Evolutionary conservation across 805 yeast species (phyloP), one percentile per base, ranked within the genome.

Genomic region (Cyberlindnera amylophila): DNA sequence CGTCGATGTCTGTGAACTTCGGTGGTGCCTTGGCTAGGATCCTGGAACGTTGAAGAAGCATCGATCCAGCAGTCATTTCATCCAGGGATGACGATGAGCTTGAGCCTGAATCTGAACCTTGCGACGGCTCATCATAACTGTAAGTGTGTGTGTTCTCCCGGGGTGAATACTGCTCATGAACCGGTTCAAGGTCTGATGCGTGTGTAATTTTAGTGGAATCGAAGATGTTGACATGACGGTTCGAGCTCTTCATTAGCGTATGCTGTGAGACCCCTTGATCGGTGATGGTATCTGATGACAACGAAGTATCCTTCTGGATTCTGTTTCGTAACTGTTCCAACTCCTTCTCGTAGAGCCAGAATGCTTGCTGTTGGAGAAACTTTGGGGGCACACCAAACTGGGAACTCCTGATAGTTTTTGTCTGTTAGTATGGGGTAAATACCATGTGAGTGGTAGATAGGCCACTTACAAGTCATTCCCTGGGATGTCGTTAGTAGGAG

Each of bases 301-400:
- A 26, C 1, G 42, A 29, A 3, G 53, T 29, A 3, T 50, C 55
- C 37, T 32, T 45, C 32, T 54, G 57, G 7, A 58, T 52, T 10
- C 47, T 45, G 9, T 36, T 43, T 11, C 52, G 49, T 19, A 58
- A 36, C 28, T 55, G 57, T 21, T 58, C 59, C 19, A 58, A 37
- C 36, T 58, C 60, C 26, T 45, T 49, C 30, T 58, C 62, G 28
- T 58, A 58, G 11, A 58, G 42, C 60, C 62, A 57, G 27, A 46
- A 58, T 6, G 59, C 55, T 27, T 55, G 60, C 29, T 55, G 60
- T 38, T 58, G 62, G 2, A 58, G 44, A 17, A 58, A 58, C 8
- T 49, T 45, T 4, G 49, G 44, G 15, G 59, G 57, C 4, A 53
- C 60, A 4, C 46, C 45, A 14, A 57, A 57, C 30, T 50, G 36